Base-by-base conservation (phyloP, 345 rosid species). In the Camelina sativa region DNA sequence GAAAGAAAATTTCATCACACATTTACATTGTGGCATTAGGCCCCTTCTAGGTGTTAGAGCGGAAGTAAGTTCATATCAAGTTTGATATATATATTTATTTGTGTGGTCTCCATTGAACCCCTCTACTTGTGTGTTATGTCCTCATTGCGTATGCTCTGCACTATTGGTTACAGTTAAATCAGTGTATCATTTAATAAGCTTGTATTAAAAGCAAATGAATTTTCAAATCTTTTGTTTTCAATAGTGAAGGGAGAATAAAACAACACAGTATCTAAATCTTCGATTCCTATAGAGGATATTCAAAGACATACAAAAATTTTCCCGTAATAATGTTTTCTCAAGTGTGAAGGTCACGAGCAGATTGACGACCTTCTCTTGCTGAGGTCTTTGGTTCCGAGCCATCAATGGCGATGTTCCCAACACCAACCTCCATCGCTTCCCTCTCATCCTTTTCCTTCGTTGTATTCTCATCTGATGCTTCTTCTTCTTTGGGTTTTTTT, bases 391-490 rank as follows among this genome's bases (percentile, higher is more conserved):
- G 46, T 54, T 65, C 81, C 40, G 70, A 72, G 25, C 86, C 89
- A 62, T 83, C 77, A 43, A 91, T 89, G 19, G 80, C 87, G 4
- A 91, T 80, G 64, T 86, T 86, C 12, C 88, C 88, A 47, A 89
- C 65, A 25, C 86, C 87, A 65, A 48, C 82, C 77, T 86, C 88
- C 87, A 87, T 88, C 3, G 85, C 92, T 61, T 87, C 93, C 74
- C 87, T 88, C 74, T 90, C 93, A 37, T 73, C 85, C 48, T 75
- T 86, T 23, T 85, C 91, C 78, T 52, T 80, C 53, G 25, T 48
- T 44, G 62, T 75, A 52, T 68, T 53, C 60, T 73, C 80, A 11
- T 76, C 60, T 8, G 28, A 22, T 34, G 65, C 65, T 62, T 56
- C 47, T 64, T 32, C 56, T 54, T 43, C 66, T 20, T 55, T 56